These are phyloP conservation scores for Pseudogymnoascus pannorum DNA, from an alignment of 2,329 filamentous ascomycete genomes.

Conservation along the genomic window DNA sequence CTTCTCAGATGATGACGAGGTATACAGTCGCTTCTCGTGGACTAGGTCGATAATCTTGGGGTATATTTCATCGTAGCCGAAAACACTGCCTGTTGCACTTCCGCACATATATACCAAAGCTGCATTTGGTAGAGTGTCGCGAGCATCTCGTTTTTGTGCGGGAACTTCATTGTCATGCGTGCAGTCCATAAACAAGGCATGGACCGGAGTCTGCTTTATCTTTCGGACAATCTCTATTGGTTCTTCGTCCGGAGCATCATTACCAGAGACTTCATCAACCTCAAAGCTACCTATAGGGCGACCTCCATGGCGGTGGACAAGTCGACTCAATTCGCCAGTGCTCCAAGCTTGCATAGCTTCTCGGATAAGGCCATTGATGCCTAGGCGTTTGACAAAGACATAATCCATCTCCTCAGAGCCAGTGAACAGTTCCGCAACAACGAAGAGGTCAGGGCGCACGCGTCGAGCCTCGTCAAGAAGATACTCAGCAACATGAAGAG, in stretches of 20 bases:
- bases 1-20: conserved; percentile 62
- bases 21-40: conserved; percentile 77
- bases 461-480: conserved; percentile 89
- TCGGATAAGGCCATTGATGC: conserved; percentile 83
- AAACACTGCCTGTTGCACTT: conserved; percentile 89
- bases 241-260: conserved; percentile 36
- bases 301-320: conserved; percentile 90
- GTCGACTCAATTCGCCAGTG: conserved; percentile 81
- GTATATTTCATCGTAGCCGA: conserved; percentile 97
- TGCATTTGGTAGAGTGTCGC: conserved; percentile 89
- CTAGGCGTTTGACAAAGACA: conserved; percentile 86
- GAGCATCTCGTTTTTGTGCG: conserved; percentile 87
- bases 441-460: conserved; percentile 79
- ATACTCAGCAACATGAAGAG: conserved; percentile 87
- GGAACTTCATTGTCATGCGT: conserved; percentile 98
- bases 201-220: conserved; percentile 81
- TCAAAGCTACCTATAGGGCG: conserved; percentile 96
- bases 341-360: conserved; percentile 99
- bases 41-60: conserved; percentile 90
- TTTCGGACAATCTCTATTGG: conserved; percentile 62
- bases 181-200: conserved; percentile 97
- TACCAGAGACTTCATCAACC: conserved; percentile 72
- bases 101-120: conserved; percentile 94
- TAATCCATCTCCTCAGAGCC: conserved; percentile 96
- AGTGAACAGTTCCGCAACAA: conserved; percentile 92